Evolutionary conservation across 2,329 filamentous ascomycete species (phyloP), one percentile per base, ranked within the genome.

Genomic region (Aspergillus novoparasiticus): DNA sequence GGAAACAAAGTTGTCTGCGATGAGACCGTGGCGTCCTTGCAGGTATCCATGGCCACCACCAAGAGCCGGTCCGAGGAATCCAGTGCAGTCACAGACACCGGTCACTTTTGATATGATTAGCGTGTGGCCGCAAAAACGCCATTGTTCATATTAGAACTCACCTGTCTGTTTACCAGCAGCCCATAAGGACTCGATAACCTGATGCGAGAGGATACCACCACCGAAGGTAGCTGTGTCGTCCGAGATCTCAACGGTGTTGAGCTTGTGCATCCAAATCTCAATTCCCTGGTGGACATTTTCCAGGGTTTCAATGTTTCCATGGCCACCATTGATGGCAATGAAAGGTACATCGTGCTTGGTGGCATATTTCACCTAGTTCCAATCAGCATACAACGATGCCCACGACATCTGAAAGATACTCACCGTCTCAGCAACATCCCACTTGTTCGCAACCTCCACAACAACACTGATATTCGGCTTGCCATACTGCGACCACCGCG

Each of bases 31-130:
- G 23, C 76, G 79, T 0, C 86, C 84, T 69, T 86, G 82, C 10
- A 85, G 79, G 72, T 79, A 79, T 34, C 86, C 85, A 71, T 86
- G 82, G 10, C 87, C 86, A 59, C 86, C 87, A 4, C 87, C 86
- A 0, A 89, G 80, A 0, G 76, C 83, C 0, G 84, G 84, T 0
- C 82, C 83, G 3, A 83, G 66, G 51, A 78, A 69, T 50, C 82
- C 78, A 14, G 80, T 79, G 64, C 84, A 86, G 71, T 85, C 84
- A 68, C 85, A 87, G 16, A 78, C 79, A 36, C 83, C 83, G 26
- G 82, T 83, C 1, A 83, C 64, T 68, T 43, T 23, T 2, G 26
- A 28, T 16, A 1, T 16, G 8, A 16, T 54, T 30, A 34, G 30
- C 30, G 9, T 16, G 12, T 23, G 30, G 10, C 21, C 4, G 32